Evolutionary conservation across 78 protist species (phyloP), one percentile per base, ranked within the genome.

Genomic region (Dictyostelium firmibasis): DNA sequence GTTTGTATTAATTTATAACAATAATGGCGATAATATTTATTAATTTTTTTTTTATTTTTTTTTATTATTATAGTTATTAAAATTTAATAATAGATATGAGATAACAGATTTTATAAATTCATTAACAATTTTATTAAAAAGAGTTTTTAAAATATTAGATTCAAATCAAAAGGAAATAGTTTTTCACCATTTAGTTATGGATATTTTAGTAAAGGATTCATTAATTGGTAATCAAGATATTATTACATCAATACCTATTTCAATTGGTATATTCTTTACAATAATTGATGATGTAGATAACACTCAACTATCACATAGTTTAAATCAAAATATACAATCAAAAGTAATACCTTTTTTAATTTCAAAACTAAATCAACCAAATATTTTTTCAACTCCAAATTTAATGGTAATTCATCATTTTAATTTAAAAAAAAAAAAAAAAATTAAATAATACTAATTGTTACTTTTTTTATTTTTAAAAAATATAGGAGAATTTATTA

Each of bases 31-130:
- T 47, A 11, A 10, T 11, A 11, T 47, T 47, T 11, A 10, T 47
- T 47, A 10, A 47, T 47, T 50, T 50, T 16, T 50, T 50, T 50
- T 16, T 50, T 53, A 18, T 53, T 0, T 50, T 16, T 11, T 69
- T 14, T 13, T 5, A 23, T 64, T 0, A n/a, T 6, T 67, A 27
- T 16, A 72, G 79, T 13, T 72, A 29, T 72, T 33, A 72, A 72
- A 72, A 33, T 72, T 72, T 72, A 72, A 72, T 72, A 33, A 72
- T 33, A 72, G 43, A 72, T 72, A 72, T 72, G 79, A 72, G 33
- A 35, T 72, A 29, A 29, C 38, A 72, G 79, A 72, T 72, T 72
- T 72, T 33, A 16, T 72, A 33, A 33, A 31, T 72, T 29, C 33
- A 16, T 33, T 29, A 14, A 0, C 79, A 33, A 31, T 72, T 72